These are phyloP conservation scores for Geranomyces variabilis DNA, from an alignment of 192 early-diverging fungal genomes.

Conservation along the genomic window DNA sequence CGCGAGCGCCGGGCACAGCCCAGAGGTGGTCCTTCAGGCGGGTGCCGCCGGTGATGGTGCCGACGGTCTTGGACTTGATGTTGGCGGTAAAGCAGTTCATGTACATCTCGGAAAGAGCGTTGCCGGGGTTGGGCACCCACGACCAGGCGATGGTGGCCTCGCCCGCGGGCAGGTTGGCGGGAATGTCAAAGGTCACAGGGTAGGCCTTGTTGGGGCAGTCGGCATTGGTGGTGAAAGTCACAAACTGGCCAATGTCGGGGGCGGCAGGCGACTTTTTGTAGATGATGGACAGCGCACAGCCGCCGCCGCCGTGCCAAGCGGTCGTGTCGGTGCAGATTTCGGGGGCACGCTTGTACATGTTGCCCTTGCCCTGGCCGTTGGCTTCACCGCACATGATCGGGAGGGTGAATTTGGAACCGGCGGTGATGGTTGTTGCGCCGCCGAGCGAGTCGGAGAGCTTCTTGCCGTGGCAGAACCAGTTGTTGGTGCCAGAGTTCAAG, in stretches of 20 bases:
- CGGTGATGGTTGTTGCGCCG: constrained; percentile 11
- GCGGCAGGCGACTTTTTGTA: constrained; percentile 14
- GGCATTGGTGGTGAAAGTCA: constrained; percentile 13
- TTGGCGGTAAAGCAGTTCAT: constrained; percentile 38
- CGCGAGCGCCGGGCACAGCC: constrained; percentile 26
- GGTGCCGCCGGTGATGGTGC: constrained; percentile 20
- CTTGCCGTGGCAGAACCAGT: constrained; percentile 37
- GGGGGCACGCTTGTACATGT: not conserved
- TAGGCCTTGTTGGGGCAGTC: constrained; percentile 29
- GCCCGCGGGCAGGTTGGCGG: constrained; percentile 36
- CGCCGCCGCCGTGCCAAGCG: constrained; percentile 30
- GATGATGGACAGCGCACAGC: constrained; percentile 30
- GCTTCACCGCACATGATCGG: constrained; percentile 31
- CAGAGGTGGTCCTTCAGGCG: constrained; percentile 21
- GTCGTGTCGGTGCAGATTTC: constrained; percentile 27
- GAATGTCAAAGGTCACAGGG: constrained; percentile 27
- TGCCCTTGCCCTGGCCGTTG: constrained; percentile 1
- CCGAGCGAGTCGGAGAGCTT: constrained; percentile 7
- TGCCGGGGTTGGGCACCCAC: constrained; percentile 32
- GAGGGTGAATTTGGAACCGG: constrained; percentile 11
- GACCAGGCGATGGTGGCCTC: constrained; percentile 35
- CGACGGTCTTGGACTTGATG: constrained; percentile 5
- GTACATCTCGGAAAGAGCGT: constrained; percentile 30
- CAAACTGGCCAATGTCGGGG: constrained; percentile 18
- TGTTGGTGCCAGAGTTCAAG: constrained; percentile 13